phyloP scores from a whole-genome alignment of 208 protist species.

The Trypanosoma mega region DNA sequence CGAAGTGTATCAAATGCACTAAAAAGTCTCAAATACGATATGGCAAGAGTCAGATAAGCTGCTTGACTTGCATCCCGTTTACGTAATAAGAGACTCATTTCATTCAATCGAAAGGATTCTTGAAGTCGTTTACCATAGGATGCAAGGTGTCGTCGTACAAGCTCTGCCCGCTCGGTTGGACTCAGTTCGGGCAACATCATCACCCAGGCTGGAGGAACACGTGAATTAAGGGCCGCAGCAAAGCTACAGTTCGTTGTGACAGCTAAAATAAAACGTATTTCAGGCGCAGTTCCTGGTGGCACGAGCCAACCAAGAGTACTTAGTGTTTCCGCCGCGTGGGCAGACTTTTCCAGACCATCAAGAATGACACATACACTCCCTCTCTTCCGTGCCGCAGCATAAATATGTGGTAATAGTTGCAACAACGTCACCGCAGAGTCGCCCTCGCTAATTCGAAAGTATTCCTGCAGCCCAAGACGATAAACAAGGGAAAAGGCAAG shows the following conservation, averaged over 20 bases:
- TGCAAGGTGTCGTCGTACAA: constrained; percentile 75
- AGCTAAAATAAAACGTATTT: constrained; percentile 67
- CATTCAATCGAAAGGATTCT: constrained; percentile 65
- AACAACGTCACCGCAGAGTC: constrained; percentile 51
- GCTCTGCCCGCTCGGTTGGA: constrained; percentile 53
- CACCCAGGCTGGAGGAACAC: constrained; percentile 35
- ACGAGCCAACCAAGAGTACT: constrained; percentile 51
- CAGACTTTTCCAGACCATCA: constrained; percentile 65
- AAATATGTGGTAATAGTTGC: constrained; percentile 49
- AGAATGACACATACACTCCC: constrained; percentile 41
- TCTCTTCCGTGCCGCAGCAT: constrained; percentile 39
- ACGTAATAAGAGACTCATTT: constrained; percentile 63
- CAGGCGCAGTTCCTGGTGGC: constrained; percentile 29
- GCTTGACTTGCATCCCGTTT: constrained; percentile 64
- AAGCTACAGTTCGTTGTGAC: constrained; percentile 26
- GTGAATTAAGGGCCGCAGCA: constrained; percentile 39
- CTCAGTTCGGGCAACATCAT: constrained; percentile 46
- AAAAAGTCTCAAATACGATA: constrained; percentile 81
- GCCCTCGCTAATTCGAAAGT: constrained; percentile 45
- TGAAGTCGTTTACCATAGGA: constrained; percentile 78
- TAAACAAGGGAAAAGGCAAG: constrained; percentile 40
- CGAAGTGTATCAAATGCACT: constrained; percentile 79
- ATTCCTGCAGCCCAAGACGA: constrained; percentile 42
- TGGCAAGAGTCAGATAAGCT: constrained; percentile 66
- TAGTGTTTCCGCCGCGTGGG: constrained; percentile 48